Conservation (phyloP, 73 alveolate genomes). For the Effrenium voratum region DNA sequence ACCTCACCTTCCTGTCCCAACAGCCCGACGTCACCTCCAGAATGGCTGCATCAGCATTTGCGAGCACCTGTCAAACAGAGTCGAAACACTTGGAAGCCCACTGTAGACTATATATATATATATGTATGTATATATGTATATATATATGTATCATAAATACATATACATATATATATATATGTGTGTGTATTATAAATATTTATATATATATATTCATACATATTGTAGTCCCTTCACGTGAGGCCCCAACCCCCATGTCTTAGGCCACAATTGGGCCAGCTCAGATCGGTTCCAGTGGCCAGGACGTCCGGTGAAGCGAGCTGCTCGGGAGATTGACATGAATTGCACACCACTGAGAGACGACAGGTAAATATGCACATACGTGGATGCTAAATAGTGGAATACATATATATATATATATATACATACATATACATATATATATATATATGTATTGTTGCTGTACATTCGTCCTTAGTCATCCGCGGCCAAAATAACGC, state of each 20-base stretch:
- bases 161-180: background rate
- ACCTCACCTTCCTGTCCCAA: no score
- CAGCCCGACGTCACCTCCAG: no score
- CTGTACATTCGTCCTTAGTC: background rate
- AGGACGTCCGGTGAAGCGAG: no score
- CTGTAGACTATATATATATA: background rate
- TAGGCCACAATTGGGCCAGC: no score
- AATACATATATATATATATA: background rate
- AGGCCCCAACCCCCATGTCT: background rate
- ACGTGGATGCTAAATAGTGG: background rate
- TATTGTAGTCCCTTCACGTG: background rate
- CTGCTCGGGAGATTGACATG: no score
- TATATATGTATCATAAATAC: background rate
- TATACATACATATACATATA: background rate
- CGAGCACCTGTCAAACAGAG: no score
- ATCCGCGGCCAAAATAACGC: no score
- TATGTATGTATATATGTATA: background rate
- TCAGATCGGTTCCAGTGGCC: no score
- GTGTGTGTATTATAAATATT: background rate
- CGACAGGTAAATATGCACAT: background rate
- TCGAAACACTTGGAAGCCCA: no score
- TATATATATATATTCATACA: slow-evolving; percentile 1
- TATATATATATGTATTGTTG: background rate
- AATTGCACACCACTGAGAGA: no score
- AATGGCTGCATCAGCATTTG: no score